phyloP scores from a whole-genome alignment of 768 basidiomycete genomes.

The Dentipellis fragilis region DNA sequence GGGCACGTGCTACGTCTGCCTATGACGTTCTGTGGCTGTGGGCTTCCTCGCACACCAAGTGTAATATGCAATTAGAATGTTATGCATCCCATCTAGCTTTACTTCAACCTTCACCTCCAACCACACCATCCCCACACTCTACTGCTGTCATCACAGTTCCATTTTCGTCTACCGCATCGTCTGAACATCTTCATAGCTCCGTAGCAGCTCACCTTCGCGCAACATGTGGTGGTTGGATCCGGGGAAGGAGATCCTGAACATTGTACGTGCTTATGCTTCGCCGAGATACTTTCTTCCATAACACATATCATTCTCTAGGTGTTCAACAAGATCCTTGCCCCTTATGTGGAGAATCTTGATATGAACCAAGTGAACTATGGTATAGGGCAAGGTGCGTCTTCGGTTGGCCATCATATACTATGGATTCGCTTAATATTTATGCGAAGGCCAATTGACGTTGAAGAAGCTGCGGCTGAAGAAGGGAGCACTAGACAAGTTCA shows the following conservation, averaged over 20 bases:
- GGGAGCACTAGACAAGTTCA: conserved; percentile 89
- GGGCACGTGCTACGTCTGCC: too few relatives aligned
- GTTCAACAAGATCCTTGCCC: conserved; percentile 86
- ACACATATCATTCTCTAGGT: conserved; percentile 32
- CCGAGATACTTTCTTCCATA: neutral
- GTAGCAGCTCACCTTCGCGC: too few relatives aligned
- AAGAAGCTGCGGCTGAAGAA: conserved; percentile 82
- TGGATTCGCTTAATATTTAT: conserved; percentile 9
- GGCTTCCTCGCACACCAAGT: too few relatives aligned
- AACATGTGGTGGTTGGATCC: conserved; percentile 84
- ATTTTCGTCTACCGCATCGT: too few relatives aligned
- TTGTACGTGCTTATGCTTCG: conserved; percentile 34
- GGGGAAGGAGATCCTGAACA: conserved; percentile 74
- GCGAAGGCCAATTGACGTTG: conserved; percentile 64
- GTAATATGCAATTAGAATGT: too few relatives aligned
- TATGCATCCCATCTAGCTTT: too few relatives aligned
- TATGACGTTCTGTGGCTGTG: too few relatives aligned
- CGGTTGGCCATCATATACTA: neutral
- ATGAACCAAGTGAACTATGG: conserved; percentile 92
- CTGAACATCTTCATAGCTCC: too few relatives aligned
- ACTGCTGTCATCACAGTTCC: too few relatives aligned
- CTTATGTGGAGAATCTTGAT: conserved; percentile 94
- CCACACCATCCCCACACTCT: too few relatives aligned
- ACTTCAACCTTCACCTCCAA: too few relatives aligned
- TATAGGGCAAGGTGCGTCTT: conserved; percentile 62